These are phyloP conservation scores for Coprinellus aureogranulatus DNA, from an alignment of 768 basidiomycete species.

Conservation along the genomic window DNA sequence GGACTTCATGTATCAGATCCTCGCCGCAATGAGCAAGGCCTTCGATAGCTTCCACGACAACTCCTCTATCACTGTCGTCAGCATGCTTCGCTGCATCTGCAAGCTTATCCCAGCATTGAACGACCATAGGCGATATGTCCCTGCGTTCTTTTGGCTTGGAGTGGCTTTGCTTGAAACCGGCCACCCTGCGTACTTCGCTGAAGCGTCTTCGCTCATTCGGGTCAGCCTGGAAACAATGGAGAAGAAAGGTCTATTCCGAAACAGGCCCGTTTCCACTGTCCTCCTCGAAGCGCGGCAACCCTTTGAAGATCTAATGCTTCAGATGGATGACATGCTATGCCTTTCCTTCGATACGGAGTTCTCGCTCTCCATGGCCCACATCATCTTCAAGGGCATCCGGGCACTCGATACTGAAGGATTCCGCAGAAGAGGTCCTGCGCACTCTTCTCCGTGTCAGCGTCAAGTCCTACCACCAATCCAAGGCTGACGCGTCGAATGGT, in stretches of 20 bases:
- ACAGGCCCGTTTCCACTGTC: conserved; percentile 48
- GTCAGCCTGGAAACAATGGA: conserved; percentile 66
- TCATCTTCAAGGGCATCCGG: conserved; percentile 88
- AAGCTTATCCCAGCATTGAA: conserved; percentile 71
- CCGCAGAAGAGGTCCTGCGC: conserved; percentile 60
- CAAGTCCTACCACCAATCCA: conserved; percentile 32
- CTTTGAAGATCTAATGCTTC: conserved; percentile 65
- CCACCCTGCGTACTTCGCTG: conserved; percentile 64
- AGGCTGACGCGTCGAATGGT: conserved; percentile 31
- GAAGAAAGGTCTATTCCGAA: conserved; percentile 54
- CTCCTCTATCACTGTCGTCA: conserved; percentile 71
- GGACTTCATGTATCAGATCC: conserved; percentile 89
- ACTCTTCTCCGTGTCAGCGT: conserved; percentile 63
- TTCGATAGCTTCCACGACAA: conserved; percentile 64
- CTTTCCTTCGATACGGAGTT: conserved; percentile 77
- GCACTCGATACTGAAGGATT: conserved; percentile 58
- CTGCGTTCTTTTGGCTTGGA: conserved; percentile 83
- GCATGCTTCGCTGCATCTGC: conserved; percentile 85
- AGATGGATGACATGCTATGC: conserved; percentile 70
- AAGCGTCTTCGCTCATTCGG: conserved; percentile 67
- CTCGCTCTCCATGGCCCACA: conserved; percentile 77
- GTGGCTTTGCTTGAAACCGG: conserved; percentile 80
- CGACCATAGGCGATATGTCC: conserved; percentile 67
- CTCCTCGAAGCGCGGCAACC: conserved; percentile 63
- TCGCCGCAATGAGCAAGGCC: conserved; percentile 79